Base-by-base conservation (phyloP, 768 basidiomycete species). In the Mycena vulgaris region DNA sequence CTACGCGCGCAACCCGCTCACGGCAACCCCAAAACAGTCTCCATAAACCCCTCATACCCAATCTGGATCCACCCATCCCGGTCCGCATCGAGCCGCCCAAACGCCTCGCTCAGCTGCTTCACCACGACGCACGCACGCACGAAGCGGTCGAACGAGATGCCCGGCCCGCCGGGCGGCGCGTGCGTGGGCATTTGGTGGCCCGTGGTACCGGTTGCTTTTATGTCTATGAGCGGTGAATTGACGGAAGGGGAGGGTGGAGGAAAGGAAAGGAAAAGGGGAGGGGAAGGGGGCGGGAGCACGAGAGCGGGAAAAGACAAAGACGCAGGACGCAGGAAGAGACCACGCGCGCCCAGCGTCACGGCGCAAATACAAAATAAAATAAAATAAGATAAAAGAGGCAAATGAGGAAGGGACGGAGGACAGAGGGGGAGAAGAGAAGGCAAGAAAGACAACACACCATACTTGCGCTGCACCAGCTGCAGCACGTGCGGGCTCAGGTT, bases 61-160 rank as follows among this genome's bases (percentile, higher is more conserved):
- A 94, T 88, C 82, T 90, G 89, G 72, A 93, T 83, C 89, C 90
- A 92, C n/a, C 91, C 90, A 79, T 89, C 86, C 5, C 86, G 79
- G 73, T 95, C 88, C 33, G 86, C 84, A 71, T 95, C 94, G 57
- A 92, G 63, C 60, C 31, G 79, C 64, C 85, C 84, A 84, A 95
- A 95, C 37, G 88, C 79, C 80, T 95, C 94, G 40, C 87, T 89
- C 73, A 94, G 83, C 77, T 93, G 92, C 82, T 92, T 94, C 69
- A 94, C 87, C 14, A 90, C 91, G 66, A 96, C 94, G 74, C 94
- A 95, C 27, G 93, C 93, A 63, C 94, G 89, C 28, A 95, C 92
- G 83, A 95, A 95, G 71, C 94, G 92, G 78, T 95, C 95, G 75
- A 95, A 95, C 6, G 90, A 88, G 82, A 95, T 94, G 0, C 93